Conservation (phyloP, 257 asterid genomes). For the Voacanga thouarsii region DNA sequence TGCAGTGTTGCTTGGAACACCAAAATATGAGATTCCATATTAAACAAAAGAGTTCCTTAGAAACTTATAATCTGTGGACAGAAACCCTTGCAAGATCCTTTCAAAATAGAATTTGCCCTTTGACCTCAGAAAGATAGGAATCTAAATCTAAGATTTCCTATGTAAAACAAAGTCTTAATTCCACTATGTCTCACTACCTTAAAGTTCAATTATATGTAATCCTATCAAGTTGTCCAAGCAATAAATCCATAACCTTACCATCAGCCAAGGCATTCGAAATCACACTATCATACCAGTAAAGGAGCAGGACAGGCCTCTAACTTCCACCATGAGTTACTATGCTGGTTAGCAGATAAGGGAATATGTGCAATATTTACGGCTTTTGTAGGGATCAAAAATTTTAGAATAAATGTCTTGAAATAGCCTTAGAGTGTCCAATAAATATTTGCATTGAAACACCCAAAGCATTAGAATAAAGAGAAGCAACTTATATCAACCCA, state of each 20-base stretch:
- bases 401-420: neutral
- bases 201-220: neutral
- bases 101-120: neutral
- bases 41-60: neutral
- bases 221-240: neutral
- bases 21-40: neutral
- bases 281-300: neutral
- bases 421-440: neutral
- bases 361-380: neutral
- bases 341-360: neutral
- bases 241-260: neutral
- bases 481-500: neutral
- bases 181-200: neutral
- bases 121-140: neutral
- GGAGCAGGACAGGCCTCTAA: neutral
- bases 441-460: neutral
- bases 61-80: neutral
- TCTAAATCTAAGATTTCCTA: neutral
- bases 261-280: neutral
- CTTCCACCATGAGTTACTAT: neutral
- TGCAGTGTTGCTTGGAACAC: neutral
- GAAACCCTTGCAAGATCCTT: neutral
- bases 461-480: neutral
- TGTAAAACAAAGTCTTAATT: neutral
- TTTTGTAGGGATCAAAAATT: neutral